Conservation (phyloP, 2,329 filamentous ascomycete species). For the Sphaerulina musiva region DNA sequence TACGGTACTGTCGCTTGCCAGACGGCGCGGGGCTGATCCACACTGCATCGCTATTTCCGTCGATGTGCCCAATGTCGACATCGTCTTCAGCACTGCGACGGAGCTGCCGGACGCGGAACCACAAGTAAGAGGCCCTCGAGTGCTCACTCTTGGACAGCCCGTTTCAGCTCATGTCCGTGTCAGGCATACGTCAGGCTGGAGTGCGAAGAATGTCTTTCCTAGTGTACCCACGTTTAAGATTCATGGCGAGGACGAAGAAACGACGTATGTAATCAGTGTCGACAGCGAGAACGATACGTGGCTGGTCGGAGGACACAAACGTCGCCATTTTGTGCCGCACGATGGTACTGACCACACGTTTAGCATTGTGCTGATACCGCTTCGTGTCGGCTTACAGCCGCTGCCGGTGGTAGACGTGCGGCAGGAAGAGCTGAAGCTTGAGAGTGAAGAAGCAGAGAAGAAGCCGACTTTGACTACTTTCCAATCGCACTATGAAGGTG, state of each 20-base stretch:
- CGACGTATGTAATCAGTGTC: slow-evolving; percentile 76
- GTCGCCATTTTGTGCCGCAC: slow-evolving; percentile 63
- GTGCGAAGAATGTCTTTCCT: slow-evolving; percentile 44
- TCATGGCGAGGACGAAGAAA: slow-evolving; percentile 13
- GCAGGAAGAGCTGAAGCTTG: slow-evolving; percentile 44
- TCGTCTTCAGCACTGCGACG: slow-evolving; percentile 65
- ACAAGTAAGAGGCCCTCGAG: slow-evolving; percentile 24
- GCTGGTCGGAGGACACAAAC: slow-evolving; percentile 76
- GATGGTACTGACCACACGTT: slow-evolving; percentile 41
- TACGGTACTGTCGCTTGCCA: slow-evolving; percentile 23
- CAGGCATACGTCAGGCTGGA: slow-evolving; percentile 52
- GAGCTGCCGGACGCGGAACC: slow-evolving; percentile 19
- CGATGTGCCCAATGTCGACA: slow-evolving; percentile 73
- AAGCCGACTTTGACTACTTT: slow-evolving; percentile 44
- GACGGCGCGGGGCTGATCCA: slow-evolving; percentile 19
- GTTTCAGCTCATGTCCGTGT: slow-evolving; percentile 56
- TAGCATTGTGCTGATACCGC: slow-evolving; percentile 69
- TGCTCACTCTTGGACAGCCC: slow-evolving; percentile 58
- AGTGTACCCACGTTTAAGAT: slow-evolving; percentile 20
- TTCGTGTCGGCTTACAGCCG: slow-evolving; percentile 69
- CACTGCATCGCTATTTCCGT: slow-evolving; percentile 76
- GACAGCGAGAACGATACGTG: slow-evolving; percentile 67
- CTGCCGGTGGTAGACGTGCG: slow-evolving; percentile 75
- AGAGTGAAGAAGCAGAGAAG: slow-evolving; percentile 18
- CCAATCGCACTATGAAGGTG: slow-evolving; percentile 74